phyloP scores from a whole-genome alignment of 2,329 filamentous ascomycete genomes.

The Cercospora brassicicola region DNA sequence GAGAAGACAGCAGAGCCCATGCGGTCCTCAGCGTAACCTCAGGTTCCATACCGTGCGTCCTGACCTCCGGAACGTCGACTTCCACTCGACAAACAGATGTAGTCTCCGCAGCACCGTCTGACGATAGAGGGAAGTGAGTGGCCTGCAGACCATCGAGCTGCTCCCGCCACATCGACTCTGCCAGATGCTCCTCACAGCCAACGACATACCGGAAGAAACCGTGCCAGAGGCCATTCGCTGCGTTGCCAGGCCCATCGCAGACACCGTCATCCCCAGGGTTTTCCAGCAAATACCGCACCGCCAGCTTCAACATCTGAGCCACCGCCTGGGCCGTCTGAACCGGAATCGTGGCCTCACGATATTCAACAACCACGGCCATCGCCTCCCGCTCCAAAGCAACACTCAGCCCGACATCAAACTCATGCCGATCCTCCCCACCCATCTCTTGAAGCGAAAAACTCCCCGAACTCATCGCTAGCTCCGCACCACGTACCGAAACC shows the following conservation, averaged over 20 bases:
- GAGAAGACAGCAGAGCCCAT: not conserved
- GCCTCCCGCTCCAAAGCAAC: not conserved
- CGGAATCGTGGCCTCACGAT: not conserved
- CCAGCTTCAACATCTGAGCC: not conserved
- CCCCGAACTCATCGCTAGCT: not conserved
- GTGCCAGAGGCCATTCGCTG: not conserved
- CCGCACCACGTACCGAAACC: not conserved
- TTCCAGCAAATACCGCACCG: not conserved
- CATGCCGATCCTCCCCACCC: not conserved
- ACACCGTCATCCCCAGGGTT: not conserved
- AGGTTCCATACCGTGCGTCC: not conserved
- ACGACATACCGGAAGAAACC: not conserved
- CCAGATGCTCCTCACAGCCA: not conserved
- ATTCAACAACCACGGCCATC: not conserved
- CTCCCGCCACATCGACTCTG: not conserved
- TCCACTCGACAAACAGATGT: not conserved
- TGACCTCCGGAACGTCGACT: not conserved
- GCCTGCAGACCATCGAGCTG: not conserved
- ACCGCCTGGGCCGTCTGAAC: not conserved
- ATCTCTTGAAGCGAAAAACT: not conserved
- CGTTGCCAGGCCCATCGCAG: not conserved
- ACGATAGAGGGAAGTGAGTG: not conserved
- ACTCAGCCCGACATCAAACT: not conserved
- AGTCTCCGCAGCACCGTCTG: not conserved
- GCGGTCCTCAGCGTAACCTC: not conserved